phyloP scores from a whole-genome alignment of 2,329 filamentous ascomycete genomes.

The Orbilia ellipsospora region DNA sequence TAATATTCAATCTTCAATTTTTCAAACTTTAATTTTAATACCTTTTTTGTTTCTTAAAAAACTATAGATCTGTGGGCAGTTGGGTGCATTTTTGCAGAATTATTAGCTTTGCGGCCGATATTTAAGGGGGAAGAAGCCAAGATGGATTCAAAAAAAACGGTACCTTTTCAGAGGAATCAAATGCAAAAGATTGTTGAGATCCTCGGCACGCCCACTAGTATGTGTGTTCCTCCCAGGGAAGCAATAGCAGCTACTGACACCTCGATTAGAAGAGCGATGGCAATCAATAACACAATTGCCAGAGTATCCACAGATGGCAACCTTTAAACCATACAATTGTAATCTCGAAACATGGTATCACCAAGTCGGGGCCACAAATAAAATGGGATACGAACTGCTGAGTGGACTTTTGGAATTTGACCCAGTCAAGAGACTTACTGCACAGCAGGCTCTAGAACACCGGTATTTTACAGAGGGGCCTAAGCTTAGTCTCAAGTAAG shows the following conservation, averaged over 20 bases:
- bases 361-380: conserved; percentile 64
- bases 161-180: conserved; percentile 96
- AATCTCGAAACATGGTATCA: conserved; percentile 65
- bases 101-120: conserved; percentile 88
- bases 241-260: background rate
- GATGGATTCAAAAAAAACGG: conserved; percentile 97
- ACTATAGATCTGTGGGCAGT: conserved; percentile 87
- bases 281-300: conserved; percentile 85
- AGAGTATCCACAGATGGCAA: conserved; percentile 78
- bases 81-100: conserved; percentile 96
- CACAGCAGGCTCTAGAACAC: conserved; percentile 87
- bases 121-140: conserved; percentile 99
- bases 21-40: too few relatives aligned
- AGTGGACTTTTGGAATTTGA: conserved; percentile 90
- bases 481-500: conserved; percentile 79
- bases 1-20: too few relatives aligned
- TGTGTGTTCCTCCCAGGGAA: conserved; percentile 2
- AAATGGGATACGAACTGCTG: conserved; percentile 84
- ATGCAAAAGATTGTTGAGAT: conserved; percentile 99
- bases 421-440: conserved; percentile 85
- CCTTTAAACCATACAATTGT: conserved; percentile 65
- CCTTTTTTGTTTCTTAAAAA: too few relatives aligned
- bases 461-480: conserved; percentile 82
- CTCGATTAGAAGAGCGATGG: conserved; percentile 76
- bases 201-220: conserved; percentile 82